These are phyloP conservation scores for Carex kokanica DNA, from an alignment of 176 grass and related monocot genomes.

Conservation along the genomic window DNA sequence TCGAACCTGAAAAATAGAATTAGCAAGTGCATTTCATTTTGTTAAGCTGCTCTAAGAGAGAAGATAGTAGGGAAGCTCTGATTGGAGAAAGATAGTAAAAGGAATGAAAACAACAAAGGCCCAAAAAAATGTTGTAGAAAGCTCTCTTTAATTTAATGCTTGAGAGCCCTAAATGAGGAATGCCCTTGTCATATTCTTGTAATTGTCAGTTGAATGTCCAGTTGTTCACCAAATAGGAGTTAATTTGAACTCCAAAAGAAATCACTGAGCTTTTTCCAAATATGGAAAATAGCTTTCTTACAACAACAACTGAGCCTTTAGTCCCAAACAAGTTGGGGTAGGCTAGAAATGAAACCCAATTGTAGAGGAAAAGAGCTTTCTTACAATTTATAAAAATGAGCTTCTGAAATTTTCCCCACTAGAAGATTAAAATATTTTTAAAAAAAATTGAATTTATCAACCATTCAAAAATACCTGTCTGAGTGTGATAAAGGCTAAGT, in stretches of 20 bases:
- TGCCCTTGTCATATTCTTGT: background rate
- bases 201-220: background rate
- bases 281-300: background rate
- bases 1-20: constrained; percentile 58
- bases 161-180: background rate
- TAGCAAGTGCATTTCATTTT: background rate
- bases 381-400: background rate
- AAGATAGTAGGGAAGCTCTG: background rate
- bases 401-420: background rate
- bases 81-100: background rate
- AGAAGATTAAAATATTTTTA: background rate
- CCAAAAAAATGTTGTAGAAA: background rate
- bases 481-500: constrained; percentile 81
- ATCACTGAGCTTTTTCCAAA: background rate
- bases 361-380: background rate
- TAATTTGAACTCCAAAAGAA: background rate
- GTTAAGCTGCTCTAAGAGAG: background rate
- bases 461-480: constrained; percentile 60
- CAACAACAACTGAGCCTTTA: too few species aligned
- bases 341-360: too few species aligned
- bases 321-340: too few species aligned
- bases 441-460: background rate
- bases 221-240: background rate
- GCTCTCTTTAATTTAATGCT: background rate
- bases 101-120: background rate